Evolutionary conservation across 257 asterid species (phyloP).

Genomic region (Solanum medicagineum): DNA sequence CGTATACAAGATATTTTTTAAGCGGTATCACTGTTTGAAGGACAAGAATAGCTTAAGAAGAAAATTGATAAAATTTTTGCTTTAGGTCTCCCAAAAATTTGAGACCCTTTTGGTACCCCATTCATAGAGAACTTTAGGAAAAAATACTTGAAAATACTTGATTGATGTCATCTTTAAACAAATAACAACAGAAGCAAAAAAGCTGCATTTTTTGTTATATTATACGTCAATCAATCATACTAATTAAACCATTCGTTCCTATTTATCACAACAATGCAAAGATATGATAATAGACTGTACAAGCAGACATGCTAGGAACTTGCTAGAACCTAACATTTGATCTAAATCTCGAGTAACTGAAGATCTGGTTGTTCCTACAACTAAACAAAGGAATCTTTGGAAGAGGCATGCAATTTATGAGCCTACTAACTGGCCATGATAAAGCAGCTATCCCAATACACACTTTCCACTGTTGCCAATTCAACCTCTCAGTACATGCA

Average conservation of each 20-base stretch:
- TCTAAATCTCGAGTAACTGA: background rate
- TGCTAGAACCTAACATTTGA: background rate
- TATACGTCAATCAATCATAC: no score
- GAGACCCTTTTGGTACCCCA: no score
- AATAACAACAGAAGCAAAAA: no score
- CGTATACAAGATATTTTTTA: no score
- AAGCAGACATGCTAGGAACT: background rate
- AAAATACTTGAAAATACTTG: no score
- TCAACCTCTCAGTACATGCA: conserved; percentile 40
- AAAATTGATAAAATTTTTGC: no score
- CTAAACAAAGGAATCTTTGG: conserved; percentile 1
- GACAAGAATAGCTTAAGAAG: no score
- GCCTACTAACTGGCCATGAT: conserved; percentile 40
- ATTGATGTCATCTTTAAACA: no score
- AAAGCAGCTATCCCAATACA: conserved; percentile 36
- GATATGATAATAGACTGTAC: background rate
- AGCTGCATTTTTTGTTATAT: no score
- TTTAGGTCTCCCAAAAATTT: no score
- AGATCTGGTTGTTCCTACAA: background rate
- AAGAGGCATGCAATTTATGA: conserved; percentile 39
- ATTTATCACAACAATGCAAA: background rate
- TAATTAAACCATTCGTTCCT: background rate
- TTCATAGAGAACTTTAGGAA: no score
- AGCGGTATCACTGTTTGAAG: no score
- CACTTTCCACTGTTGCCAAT: conserved; percentile 29